A percentile compares a stretch with the other conserved stretches of the same genome.
phyloP scores from a whole-genome alignment of 495 filamentous ascomycete species.

The Aspergillus sclerotiicarbonarius region DNA sequence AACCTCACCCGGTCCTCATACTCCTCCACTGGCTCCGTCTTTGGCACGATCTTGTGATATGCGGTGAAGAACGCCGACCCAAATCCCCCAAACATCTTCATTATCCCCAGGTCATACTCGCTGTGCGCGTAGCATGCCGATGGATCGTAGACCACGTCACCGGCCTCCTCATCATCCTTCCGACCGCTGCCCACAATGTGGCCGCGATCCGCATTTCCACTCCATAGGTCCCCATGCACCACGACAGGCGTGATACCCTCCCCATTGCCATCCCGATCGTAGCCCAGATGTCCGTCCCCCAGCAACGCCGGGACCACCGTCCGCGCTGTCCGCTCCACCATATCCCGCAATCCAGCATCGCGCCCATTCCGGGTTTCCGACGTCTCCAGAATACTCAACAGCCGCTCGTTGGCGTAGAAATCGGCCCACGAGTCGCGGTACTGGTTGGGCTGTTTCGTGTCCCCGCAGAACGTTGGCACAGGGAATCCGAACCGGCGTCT shows the following conservation, averaged over 20 bases:
- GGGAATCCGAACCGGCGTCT: constrained; percentile 75
- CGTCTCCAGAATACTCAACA: constrained; percentile 60
- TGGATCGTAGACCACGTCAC: constrained; percentile 85
- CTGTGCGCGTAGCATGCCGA: constrained; percentile 77
- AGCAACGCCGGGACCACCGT: constrained; percentile 72
- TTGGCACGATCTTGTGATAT: constrained; percentile 72
- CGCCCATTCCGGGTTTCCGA: constrained; percentile 60
- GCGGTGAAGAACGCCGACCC: constrained; percentile 66
- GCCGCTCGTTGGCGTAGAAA: constrained; percentile 74
- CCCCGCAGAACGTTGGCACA: constrained; percentile 79
- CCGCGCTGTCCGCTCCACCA: constrained; percentile 61
- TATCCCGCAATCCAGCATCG: constrained; percentile 56
- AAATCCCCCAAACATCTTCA: constrained; percentile 96
- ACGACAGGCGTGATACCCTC: constrained; percentile 66
- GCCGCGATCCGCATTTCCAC: constrained; percentile 74
- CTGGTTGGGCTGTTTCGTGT: constrained; percentile 74
- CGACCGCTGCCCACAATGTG: constrained; percentile 50
- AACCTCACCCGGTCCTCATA: constrained; percentile 76
- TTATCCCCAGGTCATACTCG: constrained; percentile 90
- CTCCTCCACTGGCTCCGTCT: constrained; percentile 78
- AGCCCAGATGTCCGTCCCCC: constrained; percentile 62
- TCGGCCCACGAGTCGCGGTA: constrained; percentile 71
- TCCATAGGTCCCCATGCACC: constrained; percentile 90
- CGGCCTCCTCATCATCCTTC: constrained; percentile 43
- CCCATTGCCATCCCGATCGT: constrained; percentile 40